Base-by-base conservation (phyloP, 352 stramenopile species). In the Blastocystis sp. region DNA sequence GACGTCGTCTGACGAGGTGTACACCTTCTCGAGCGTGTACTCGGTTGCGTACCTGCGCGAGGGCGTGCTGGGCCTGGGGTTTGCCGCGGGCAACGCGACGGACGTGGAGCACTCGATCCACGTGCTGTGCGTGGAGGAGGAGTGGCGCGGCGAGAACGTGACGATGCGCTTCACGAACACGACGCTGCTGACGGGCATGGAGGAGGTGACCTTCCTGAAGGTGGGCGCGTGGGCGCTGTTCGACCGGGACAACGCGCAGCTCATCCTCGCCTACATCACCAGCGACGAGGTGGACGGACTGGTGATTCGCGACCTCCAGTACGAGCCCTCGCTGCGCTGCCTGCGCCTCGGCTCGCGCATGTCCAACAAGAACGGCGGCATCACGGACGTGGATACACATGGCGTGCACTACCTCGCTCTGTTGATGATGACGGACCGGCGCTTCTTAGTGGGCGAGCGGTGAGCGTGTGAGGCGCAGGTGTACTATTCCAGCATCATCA, bases 401-500 rank as follows among this genome's bases (percentile, higher is more conserved):
- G 74, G 74, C 0, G 28, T 84, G 34, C 74, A 84, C 40, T 45
- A 68, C 11, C 74, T 84, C 40, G 19, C 52, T 9, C 65, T 84
- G 14, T 1, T 69, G 34, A 84, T 84, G 74, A 28, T 84, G 28
- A 17, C 57, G 57, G 69, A 84, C 57, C n/a, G 34, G 14, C 65
- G 66, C 10, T 84, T 84, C 54, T 42, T 84, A 19, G 74, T 84
- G 17, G 24, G 7, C 28, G 3, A 21, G 9, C 17, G 4, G 7
- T 28, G 2, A 4, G 9, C 9, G 4, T n/a, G 3, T 68, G 6
- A 66, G 14, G 6, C 6, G 34, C 69, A 84, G 74, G 57, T 68
- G n/a, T 84, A 84, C 52, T 84, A 84, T 24, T 84, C 74, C 0
- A 84, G 74, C 24, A 70, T 84, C 66, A 38, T 84, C 14, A 84